Conservation (phyloP, 352 stramenopile genomes). For the Globisporangium acanthophoron region DNA sequence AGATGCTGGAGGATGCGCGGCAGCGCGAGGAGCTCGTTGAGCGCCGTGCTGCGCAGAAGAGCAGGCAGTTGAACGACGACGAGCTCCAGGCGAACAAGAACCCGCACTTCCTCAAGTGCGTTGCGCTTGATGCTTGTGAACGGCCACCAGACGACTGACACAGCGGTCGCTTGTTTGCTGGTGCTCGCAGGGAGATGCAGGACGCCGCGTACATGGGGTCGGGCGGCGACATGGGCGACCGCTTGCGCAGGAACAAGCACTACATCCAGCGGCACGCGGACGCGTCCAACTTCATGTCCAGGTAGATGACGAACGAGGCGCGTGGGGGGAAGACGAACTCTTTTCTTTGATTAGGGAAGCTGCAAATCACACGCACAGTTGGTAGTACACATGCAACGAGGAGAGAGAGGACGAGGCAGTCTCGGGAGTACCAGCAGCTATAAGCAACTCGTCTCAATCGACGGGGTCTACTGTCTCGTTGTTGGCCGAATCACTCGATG, state of each 20-base stretch:
- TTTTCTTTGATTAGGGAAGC: neutral
- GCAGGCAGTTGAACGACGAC: conserved; percentile 45
- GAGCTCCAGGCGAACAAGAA: conserved; percentile 49
- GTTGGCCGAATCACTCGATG: conserved; percentile 22
- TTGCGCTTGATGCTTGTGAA: neutral
- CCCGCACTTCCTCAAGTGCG: conserved; percentile 73
- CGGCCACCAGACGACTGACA: too few species aligned
- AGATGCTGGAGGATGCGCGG: conserved; percentile 75
- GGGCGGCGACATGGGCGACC: conserved; percentile 65
- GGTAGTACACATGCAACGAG: neutral
- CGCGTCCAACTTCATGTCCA: conserved; percentile 73
- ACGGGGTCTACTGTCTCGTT: neutral
- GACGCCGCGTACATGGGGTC: conserved; percentile 62
- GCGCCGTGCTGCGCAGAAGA: conserved; percentile 45
- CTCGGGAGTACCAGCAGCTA: conserved; percentile 1
- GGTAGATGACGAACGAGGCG: conserved; percentile 24
- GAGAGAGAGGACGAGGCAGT: neutral
- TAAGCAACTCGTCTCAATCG: conserved; percentile 14
- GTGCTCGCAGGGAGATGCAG: conserved; percentile 48
- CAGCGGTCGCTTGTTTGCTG: neutral
- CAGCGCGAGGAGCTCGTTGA: conserved; percentile 58
- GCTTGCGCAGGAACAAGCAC: conserved; percentile 71
- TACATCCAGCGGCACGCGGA: conserved; percentile 84
- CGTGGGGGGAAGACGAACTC: neutral
- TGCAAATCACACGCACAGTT: neutral